A percentile compares a stretch with the other conserved stretches of the same genome.
Evolutionary conservation across 2,329 filamentous ascomycete genomes (phyloP).

Genomic region (Trichophyton benhamiae): DNA sequence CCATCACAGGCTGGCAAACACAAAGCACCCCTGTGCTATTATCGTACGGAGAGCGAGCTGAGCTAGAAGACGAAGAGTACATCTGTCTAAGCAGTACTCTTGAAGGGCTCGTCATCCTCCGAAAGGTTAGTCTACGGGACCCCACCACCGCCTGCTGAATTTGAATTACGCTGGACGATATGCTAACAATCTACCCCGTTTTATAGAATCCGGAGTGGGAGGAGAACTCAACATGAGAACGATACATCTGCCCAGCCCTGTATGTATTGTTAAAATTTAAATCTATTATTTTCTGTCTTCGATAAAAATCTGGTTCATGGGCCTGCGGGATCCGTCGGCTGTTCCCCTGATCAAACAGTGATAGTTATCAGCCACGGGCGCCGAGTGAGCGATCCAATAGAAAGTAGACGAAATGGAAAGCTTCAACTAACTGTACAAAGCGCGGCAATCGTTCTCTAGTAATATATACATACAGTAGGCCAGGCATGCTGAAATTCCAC

Average conservation of each 20-base stretch:
- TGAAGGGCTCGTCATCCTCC: constrained; percentile 88
- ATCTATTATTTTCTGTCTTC: not conserved
- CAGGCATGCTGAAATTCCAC: too few relatives aligned
- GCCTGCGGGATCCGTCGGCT: not conserved
- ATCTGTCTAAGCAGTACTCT: constrained; percentile 80
- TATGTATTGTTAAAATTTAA: constrained; percentile 4
- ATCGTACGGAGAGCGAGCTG: constrained; percentile 87
- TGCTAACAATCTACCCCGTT: not conserved
- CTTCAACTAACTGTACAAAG: not conserved
- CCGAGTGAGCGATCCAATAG: not conserved
- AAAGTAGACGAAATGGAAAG: not conserved
- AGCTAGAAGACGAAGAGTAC: constrained; percentile 96
- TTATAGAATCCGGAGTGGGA: constrained; percentile 37
- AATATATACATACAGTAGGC: too few relatives aligned
- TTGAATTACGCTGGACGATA: constrained; percentile 16
- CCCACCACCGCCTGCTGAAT: not conserved
- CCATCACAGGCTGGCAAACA: constrained; percentile 98
- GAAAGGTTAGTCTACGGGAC: constrained; percentile 58
- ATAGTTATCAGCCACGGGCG: not conserved
- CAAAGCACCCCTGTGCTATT: constrained; percentile 96
- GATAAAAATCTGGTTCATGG: not conserved
- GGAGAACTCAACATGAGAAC: constrained; percentile 17
- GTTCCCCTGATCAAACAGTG: not conserved
- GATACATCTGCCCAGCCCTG: not conserved
- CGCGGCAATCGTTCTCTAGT: too few relatives aligned